phyloP scores from a whole-genome alignment of 192 early-diverging fungal species.

The Coemansia sp. region DNA sequence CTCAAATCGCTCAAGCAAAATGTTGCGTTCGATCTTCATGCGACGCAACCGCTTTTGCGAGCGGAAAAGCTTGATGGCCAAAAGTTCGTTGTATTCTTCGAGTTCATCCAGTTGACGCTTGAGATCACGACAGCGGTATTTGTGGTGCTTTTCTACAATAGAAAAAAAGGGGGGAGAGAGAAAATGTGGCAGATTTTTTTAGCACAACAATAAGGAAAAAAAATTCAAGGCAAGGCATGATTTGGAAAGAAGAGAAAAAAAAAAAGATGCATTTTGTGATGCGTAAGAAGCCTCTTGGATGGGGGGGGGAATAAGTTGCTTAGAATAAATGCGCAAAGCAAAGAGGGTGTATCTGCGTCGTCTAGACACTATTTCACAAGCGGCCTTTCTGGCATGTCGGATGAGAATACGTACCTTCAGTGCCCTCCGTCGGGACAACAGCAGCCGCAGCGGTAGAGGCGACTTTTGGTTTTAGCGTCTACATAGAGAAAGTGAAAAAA shows the following conservation, averaged over 20 bases:
- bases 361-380: slow-evolving; percentile 1
- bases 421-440: background rate
- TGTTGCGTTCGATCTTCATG: slow-evolving; percentile 54
- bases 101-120: slow-evolving; percentile 57
- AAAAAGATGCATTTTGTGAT: background rate
- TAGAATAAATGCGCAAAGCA: background rate
- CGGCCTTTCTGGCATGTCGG: background rate
- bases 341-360: background rate
- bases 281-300: background rate
- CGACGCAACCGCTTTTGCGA: slow-evolving; percentile 53
- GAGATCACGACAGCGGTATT: slow-evolving; percentile 55
- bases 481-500: slow-evolving; percentile 7
- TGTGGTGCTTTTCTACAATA: slow-evolving; percentile 55
- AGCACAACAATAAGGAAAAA: background rate
- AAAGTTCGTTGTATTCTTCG: slow-evolving; percentile 54
- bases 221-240: background rate
- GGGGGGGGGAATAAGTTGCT: background rate
- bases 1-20: slow-evolving; percentile 51
- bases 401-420: slow-evolving; percentile 24
- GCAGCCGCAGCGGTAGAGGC: slow-evolving; percentile 10
- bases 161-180: background rate
- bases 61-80: slow-evolving; percentile 47
- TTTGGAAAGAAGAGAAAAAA: slow-evolving; percentile 7
- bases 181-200: background rate
- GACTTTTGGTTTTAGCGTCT: slow-evolving; percentile 23